Evolutionary conservation across 2,329 filamentous ascomycete genomes (phyloP).

Genomic region (Endoconidiophora laricicola): DNA sequence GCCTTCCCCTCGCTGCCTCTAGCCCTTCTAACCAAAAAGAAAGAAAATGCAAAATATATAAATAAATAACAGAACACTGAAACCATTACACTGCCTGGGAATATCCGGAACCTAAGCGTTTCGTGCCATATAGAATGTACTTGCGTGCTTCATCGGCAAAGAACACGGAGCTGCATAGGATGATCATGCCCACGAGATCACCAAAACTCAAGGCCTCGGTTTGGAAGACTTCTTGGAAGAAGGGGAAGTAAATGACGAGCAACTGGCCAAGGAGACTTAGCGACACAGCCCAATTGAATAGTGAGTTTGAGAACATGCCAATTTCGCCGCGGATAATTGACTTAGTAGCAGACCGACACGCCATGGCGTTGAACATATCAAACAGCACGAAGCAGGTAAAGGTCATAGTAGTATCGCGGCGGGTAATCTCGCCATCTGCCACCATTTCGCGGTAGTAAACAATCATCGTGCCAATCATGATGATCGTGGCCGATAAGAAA

Average conservation of each 20-base stretch:
- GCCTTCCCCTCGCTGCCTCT: too few species aligned
- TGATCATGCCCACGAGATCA: constrained; percentile 57
- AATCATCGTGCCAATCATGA: constrained; percentile 81
- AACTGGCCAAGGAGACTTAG: constrained; percentile 73
- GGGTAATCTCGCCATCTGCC: constrained; percentile 63
- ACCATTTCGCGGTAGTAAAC: constrained; percentile 89
- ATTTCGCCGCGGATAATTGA: constrained; percentile 77
- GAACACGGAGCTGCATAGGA: constrained; percentile 77
- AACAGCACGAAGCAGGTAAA: constrained; percentile 98
- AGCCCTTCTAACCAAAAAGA: neutral
- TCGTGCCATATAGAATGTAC: constrained; percentile 47
- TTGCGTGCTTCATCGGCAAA: constrained; percentile 90
- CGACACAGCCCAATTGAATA: constrained; percentile 93
- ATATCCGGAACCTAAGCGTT: constrained; percentile 42
- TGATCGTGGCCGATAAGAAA: constrained; percentile 69
- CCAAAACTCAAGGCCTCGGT: constrained; percentile 65
- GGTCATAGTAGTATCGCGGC: constrained; percentile 96
- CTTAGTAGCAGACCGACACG: constrained; percentile 82
- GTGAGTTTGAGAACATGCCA: constrained; percentile 65
- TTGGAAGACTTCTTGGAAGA: constrained; percentile 87
- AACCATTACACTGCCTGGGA: constrained; percentile 11
- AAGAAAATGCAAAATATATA: neutral
- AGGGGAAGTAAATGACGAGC: constrained; percentile 86
- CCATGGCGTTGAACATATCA: constrained; percentile 97
- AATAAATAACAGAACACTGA: neutral